Evolutionary conservation across 768 basidiomycete species (phyloP).

Genomic region (Boletus sp.): DNA sequence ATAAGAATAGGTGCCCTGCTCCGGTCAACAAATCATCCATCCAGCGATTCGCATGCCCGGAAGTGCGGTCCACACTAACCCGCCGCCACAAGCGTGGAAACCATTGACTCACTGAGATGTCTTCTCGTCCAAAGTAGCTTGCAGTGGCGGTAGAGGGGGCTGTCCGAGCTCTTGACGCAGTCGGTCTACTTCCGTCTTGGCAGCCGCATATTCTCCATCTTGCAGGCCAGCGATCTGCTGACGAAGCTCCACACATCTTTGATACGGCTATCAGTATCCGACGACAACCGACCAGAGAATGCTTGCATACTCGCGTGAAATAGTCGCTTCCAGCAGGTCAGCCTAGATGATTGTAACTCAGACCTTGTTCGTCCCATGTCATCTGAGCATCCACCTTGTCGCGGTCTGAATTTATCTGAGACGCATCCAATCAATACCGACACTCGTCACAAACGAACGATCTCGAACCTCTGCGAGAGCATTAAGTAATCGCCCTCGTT

Average conservation of each 20-base stretch:
- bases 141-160: slow-evolving; percentile 65
- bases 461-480: slow-evolving; percentile 63
- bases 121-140: slow-evolving; percentile 72
- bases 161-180: slow-evolving; percentile 76
- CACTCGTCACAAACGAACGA: slow-evolving; percentile 3
- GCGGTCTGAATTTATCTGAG: slow-evolving; percentile 74
- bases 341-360: slow-evolving; percentile 37
- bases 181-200: slow-evolving; percentile 74
- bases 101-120: slow-evolving; percentile 42
- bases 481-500: slow-evolving; percentile 64
- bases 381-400: slow-evolving; percentile 50
- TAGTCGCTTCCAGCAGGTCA: slow-evolving; percentile 63
- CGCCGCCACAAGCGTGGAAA: slow-evolving; percentile 11
- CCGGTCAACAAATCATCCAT: neutral
- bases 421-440: slow-evolving; percentile 10
- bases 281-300: slow-evolving; percentile 1
- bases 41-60: neutral
- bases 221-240: slow-evolving; percentile 62
- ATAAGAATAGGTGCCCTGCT: neutral
- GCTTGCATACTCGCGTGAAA: slow-evolving; percentile 61
- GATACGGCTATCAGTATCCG: slow-evolving; percentile 8
- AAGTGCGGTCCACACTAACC: slow-evolving; percentile 1
- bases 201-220: slow-evolving; percentile 71
- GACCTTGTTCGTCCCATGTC: slow-evolving; percentile 1
- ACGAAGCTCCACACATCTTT: slow-evolving; percentile 64